phyloP scores from a whole-genome alignment of 208 protist genomes.

The Trypanosoma theileri region DNA sequence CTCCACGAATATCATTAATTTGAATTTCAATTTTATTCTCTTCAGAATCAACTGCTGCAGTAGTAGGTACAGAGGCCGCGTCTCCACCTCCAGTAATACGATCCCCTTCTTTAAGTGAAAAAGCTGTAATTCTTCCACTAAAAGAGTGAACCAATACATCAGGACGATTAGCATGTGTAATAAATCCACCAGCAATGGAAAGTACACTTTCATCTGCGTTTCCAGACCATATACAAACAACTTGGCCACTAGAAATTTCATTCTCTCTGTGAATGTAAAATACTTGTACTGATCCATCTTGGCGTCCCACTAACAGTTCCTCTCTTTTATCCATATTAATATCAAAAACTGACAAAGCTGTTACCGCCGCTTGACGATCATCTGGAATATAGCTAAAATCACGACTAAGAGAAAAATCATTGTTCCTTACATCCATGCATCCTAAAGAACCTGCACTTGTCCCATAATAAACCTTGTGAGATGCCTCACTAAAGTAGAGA shows the following conservation, averaged over 20 bases:
- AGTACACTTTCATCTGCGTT: slow-evolving; percentile 59
- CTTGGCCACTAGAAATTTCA: neutral
- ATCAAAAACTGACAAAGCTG: slow-evolving; percentile 49
- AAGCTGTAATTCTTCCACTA: slow-evolving; percentile 71
- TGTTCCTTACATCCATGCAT: slow-evolving; percentile 33
- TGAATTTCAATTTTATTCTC: slow-evolving; percentile 32
- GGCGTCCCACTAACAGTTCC: slow-evolving; percentile 78
- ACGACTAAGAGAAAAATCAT: slow-evolving; percentile 33
- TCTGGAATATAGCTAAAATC: slow-evolving; percentile 30
- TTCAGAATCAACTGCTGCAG: slow-evolving; percentile 7
- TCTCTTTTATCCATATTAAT: slow-evolving; percentile 59
- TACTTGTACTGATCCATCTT: slow-evolving; percentile 78
- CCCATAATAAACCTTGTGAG: slow-evolving; percentile 66
- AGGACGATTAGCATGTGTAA: slow-evolving; percentile 35
- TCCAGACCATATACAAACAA: slow-evolving; percentile 43
- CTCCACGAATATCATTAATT: slow-evolving; percentile 32
- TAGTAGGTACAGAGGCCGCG: slow-evolving; percentile 3
- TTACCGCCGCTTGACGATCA: slow-evolving; percentile 37
- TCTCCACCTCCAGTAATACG: slow-evolving; percentile 23
- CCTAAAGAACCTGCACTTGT: slow-evolving; percentile 78
- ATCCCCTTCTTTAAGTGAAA: slow-evolving; percentile 50
- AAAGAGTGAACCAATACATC: slow-evolving; percentile 75
- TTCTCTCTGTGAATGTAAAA: slow-evolving; percentile 30
- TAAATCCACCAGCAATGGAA: slow-evolving; percentile 59
- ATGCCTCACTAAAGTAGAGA: slow-evolving; percentile 33